Base-by-base conservation (phyloP, 2,329 filamentous ascomycete genomes). In the Rosellinia necatrix region DNA sequence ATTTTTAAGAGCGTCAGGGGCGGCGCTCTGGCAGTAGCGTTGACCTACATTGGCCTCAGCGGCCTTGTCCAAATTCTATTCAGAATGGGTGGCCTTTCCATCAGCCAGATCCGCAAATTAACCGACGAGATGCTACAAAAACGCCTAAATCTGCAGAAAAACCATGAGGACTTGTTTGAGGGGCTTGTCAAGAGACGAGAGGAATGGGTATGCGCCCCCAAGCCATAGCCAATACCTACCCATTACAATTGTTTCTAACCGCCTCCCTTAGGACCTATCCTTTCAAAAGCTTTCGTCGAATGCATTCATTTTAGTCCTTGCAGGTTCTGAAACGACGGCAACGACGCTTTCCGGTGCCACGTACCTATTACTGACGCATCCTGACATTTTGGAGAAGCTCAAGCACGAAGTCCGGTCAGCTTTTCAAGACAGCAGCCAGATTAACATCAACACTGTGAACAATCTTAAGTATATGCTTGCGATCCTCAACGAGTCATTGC, bases 401-500 rank as follows among this genome's bases (percentile, higher is more conserved):
- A 66, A 66, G 6, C 22, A 69, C 1, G 77, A 80, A 64, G 68
- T 80, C 8, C 72, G 76, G 4, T 66, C 68, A 0, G 49, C 65
- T 3, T 78, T 78, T 56, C 59, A 62, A 4, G 66, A 53, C 1
- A 67, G 70, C 13, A 67, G 71, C 2, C 71, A 78, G 10, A 78
- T 79, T 56, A 71, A 64, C 15, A 66, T 75, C 37, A 67, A 63
- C 15, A 69, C 66, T 2, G 69, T 73, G 6, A 62, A 63, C 35
- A 65, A 65, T 17, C 63, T 78, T 0, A 50, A 64, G n/a, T 80
- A 78, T 50, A 70, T 78, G 63, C 64, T 72, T 10, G 76, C 76
- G 4, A 66, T 69, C 32, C 67, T 79, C n/a, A 71, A 78, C 21
- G 77, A 80, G 61, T 63, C 69, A 8, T 60, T 79, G 13, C 71